A percentile compares a stretch with the other conserved stretches of the same genome.
Evolutionary conservation across 352 stramenopile species (phyloP).

Genomic region (Phytopythium montanum): DNA sequence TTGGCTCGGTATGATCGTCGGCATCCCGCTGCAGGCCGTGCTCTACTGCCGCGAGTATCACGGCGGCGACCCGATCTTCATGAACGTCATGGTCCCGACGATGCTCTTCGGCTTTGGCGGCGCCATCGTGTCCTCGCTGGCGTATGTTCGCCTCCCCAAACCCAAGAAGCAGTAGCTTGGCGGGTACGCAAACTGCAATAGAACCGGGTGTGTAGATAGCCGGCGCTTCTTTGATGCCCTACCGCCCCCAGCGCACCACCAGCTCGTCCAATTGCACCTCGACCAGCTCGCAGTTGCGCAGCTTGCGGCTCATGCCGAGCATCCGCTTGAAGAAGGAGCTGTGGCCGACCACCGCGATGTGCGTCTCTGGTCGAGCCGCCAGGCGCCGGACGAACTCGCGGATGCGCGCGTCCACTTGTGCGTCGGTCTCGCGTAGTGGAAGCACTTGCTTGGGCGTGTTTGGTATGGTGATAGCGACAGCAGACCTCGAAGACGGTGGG

Average conservation of each 20-base stretch:
- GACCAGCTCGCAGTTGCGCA: conserved; percentile 78
- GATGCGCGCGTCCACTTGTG: conserved; percentile 67
- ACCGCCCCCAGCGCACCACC: conserved; percentile 10
- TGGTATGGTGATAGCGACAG: conserved; percentile 17
- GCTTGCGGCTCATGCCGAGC: conserved; percentile 73
- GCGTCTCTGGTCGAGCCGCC: conserved; percentile 45
- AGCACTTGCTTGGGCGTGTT: conserved; percentile 46
- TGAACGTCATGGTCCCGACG: conserved; percentile 72
- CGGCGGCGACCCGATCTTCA: conserved; percentile 73
- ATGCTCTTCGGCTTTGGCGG: conserved; percentile 62
- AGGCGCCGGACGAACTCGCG: conserved; percentile 51
- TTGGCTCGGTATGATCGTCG: conserved; percentile 76
- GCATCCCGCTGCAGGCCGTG: conserved; percentile 63
- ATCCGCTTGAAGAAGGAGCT: conserved; percentile 85
- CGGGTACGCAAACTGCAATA: too few relatives aligned
- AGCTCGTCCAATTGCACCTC: conserved; percentile 32
- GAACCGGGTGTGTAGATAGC: too few relatives aligned
- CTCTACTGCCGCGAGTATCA: conserved; percentile 84
- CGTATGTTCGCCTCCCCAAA: conserved; percentile 31
- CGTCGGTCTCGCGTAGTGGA: conserved; percentile 46
- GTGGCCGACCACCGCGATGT: conserved; percentile 81
- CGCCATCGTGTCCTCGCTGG: conserved; percentile 41
- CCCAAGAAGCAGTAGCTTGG: conserved; percentile 16
- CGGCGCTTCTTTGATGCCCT: background rate
- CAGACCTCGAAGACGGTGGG: conserved; percentile 14